phyloP scores from a whole-genome alignment of 192 early-diverging fungal genomes.

The Lunasporangiospora selenospora region DNA sequence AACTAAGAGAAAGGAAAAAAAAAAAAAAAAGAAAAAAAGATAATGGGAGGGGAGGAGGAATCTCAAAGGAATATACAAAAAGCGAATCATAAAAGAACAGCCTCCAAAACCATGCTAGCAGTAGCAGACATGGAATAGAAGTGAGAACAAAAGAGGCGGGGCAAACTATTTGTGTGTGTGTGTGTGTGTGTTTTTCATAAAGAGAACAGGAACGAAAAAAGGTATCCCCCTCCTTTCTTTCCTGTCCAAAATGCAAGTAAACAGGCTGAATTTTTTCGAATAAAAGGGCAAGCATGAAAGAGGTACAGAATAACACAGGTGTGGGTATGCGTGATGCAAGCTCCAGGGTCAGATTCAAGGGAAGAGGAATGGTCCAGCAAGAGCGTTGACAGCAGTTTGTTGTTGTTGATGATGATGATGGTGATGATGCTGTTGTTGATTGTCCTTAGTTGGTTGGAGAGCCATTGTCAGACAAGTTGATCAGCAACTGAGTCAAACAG shows the following conservation, averaged over 20 bases:
- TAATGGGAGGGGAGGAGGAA: conserved; percentile 13
- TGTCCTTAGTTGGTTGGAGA: conserved; percentile 18
- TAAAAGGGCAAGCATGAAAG: background rate
- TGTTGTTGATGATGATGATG: background rate
- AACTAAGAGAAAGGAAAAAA: background rate
- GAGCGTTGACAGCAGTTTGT: no score
- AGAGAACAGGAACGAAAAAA: background rate
- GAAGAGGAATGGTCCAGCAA: no score
- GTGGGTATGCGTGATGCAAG: background rate
- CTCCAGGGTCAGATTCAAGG: no score
- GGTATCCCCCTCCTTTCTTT: conserved; percentile 1
- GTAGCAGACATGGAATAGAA: no score
- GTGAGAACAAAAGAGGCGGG: no score
- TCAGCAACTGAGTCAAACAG: conserved; percentile 72
- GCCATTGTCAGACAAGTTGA: conserved; percentile 60
- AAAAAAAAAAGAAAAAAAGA: conserved; percentile 10
- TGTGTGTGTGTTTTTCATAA: background rate
- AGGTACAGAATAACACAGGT: background rate
- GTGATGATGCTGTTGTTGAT: no score
- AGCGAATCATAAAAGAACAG: background rate
- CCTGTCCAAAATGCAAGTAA: background rate
- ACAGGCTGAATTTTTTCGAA: background rate
- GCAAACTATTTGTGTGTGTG: no score
- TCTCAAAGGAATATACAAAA: background rate
- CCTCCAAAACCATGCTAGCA: conserved; percentile 4